A percentile compares a stretch with the other conserved stretches of the same genome.
These are phyloP conservation scores for Auricularia sp. DNA, from an alignment of 768 basidiomycete genomes.

Conservation along the genomic window DNA sequence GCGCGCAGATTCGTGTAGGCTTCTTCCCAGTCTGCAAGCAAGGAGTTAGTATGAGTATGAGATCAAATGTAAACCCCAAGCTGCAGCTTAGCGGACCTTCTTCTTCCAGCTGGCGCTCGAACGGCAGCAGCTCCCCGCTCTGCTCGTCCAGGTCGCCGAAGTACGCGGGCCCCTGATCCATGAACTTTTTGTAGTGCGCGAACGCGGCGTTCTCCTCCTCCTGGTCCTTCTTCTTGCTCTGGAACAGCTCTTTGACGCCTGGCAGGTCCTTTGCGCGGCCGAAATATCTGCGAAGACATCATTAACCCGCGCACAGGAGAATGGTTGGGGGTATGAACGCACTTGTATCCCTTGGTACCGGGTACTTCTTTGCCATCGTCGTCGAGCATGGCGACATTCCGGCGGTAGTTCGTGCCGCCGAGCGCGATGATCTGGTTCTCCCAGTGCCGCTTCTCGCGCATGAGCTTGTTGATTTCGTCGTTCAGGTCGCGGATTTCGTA, in stretches of 20 bases:
- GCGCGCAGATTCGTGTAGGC: slow-evolving; percentile 46
- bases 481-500: slow-evolving; percentile 95
- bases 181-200: slow-evolving; percentile 77
- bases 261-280: slow-evolving; percentile 94
- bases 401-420: slow-evolving; percentile 90
- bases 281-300: slow-evolving; percentile 59
- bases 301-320: too few relatives aligned
- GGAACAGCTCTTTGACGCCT: slow-evolving; percentile 90
- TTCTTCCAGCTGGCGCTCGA: slow-evolving; percentile 61
- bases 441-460: slow-evolving; percentile 96
- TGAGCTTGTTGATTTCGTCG: slow-evolving; percentile 91
- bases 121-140: slow-evolving; percentile 53
- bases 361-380: slow-evolving; percentile 95
- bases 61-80: too few relatives aligned
- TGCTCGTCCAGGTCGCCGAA: slow-evolving; percentile 86
- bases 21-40: slow-evolving; percentile 51
- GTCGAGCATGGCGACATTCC: slow-evolving; percentile 89
- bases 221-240: slow-evolving; percentile 74
- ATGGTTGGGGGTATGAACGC: neutral
- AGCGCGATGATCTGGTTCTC: slow-evolving; percentile 96
- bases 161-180: slow-evolving; percentile 77
- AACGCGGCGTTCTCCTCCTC: slow-evolving; percentile 77
- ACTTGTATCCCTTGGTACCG: slow-evolving; percentile 97
- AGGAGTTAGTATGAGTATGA: too few relatives aligned
- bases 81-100: slow-evolving; percentile 40